Base-by-base conservation (phyloP, 2,329 filamentous ascomycete species). In the Davidsoniella neocaledoniae region DNA sequence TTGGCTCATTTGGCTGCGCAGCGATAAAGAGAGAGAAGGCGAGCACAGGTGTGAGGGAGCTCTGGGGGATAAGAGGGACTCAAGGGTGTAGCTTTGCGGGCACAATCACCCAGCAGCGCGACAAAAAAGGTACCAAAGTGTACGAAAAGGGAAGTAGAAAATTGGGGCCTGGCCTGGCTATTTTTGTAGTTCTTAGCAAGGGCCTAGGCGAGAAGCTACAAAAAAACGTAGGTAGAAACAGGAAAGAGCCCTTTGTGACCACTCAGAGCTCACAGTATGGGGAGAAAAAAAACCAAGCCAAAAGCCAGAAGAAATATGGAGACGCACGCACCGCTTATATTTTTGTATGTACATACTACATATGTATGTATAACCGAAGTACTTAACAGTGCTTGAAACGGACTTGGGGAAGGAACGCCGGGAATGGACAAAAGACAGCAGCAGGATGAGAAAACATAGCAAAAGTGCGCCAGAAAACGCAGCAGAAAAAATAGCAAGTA, bases 31-130 rank as follows among this genome's bases (percentile, higher is more conserved):
- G 48, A 50, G 51, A 53, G 51, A 53, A 49, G 37, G 29, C 47
- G 25, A 43, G 51, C 46, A 53, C 51, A 53, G 51, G 51, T 53
- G 51, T 48, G 47, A 50, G 47, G 51, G 48, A 53, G 37, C 43
- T 50, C 51, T 53, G 51, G 51, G 51, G 51, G 51, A 53, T 53
- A 53, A 53, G 51, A 53, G 51, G 51, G 12, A 44, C 36, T 37
- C 23, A 23, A 43, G 39, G 26, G 39, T 44, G 36, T 33, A n/a
- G 36, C 40, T 23, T 41, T 29, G 16, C 25, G 21, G 38, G 43
- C 43, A 50, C 47, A 53, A 53, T 53, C 51, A 53, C 47, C 48
- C 47, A 52, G 39, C 41, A 33, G 47, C 51, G 47, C 44, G 47
- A 48, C 42, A 49, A 51, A 51, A 42, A 42, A 49, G 37, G 49